Evolutionary conservation across 2,329 filamentous ascomycete species (phyloP), one percentile per base, ranked within the genome.

Genomic region (Coleophoma eucalyptorum): DNA sequence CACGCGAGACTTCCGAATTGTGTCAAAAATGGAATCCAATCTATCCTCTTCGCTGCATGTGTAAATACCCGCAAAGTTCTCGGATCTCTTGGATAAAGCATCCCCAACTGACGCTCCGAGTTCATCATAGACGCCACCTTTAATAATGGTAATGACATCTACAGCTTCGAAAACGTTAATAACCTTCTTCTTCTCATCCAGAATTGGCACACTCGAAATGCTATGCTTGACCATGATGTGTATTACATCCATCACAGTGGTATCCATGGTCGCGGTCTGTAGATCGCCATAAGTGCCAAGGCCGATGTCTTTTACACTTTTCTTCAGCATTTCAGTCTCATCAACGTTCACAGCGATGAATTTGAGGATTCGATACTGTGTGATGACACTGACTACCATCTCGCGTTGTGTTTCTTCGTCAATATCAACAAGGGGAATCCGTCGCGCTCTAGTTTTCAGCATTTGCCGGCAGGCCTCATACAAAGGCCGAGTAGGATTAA

Each of bases 101-200:
- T 97, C 92, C 41, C 93, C 94, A 4, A 97, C 89, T 6, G 81
- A 89, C 18, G 91, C 81, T 53, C 87, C 85, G 50, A 99, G 76
- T 59, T 97, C 93, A 57, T 97, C 94, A 65, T 97, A 97, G 34
- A 84, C 84, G 18, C 92, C 91, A 19, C 90, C 91, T 70, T 95
- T 96, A 71, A 99, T 96, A 62, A 96, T 85, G 0, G 92, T 87
- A 60, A 99, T 96, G 54, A 99, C 92, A 69, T 99, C 94, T 46
- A 99, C 92, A 2, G 94, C 90, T 72, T 99, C 95, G 64, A 99
- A 99, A 11, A 97, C 91, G 64, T 99, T 99, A 56, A 97, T 82
- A 0, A 99, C 84, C 69, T 82, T 74, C 62, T 79, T 77, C 35
- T 90, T 83, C 45, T 80, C 80, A 63, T 97, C 94, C 50, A 99